Percentiles rank a stretch among this genome's conserved stretches.
phyloP scores from a whole-genome alignment of 176 grass and related monocot species.

The Zizania latifolia region DNA sequence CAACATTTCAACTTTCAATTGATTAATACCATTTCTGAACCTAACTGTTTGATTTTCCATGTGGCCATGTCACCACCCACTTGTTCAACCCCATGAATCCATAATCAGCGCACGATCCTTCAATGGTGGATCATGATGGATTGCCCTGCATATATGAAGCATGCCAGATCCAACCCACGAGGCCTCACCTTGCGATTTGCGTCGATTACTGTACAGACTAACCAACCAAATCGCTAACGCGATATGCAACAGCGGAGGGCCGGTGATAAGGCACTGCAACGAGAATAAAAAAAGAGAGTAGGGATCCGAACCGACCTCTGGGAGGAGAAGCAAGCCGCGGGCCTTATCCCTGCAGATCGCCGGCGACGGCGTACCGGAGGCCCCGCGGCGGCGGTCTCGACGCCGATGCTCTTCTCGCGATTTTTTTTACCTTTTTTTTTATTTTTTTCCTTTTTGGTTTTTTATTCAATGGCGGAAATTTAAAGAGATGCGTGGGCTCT shows the following conservation, averaged over 20 bases:
- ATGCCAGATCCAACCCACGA: constrained; percentile 7
- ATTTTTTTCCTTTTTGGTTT: too few species aligned
- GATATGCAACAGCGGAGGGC: neutral
- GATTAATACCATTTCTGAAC: neutral
- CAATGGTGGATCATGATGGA: neutral
- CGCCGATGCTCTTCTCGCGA: too few species aligned
- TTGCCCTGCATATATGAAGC: neutral
- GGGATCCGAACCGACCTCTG: neutral
- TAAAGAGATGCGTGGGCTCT: too few species aligned
- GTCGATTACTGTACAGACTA: neutral
- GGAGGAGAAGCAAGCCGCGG: neutral
- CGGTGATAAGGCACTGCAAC: neutral
- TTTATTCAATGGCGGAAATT: too few species aligned
- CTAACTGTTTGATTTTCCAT: neutral
- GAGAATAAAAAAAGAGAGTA: neutral
- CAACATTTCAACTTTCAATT: neutral
- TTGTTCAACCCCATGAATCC: constrained; percentile 23
- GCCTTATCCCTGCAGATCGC: neutral
- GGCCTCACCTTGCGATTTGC: neutral
- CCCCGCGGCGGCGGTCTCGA: too few species aligned
- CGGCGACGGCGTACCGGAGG: neutral
- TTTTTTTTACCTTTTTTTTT: too few species aligned
- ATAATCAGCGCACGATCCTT: neutral
- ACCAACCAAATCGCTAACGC: neutral
- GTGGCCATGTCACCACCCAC: neutral